Conservation (phyloP, 169 alveolate genomes). For the Eimeria praecox region DNA sequence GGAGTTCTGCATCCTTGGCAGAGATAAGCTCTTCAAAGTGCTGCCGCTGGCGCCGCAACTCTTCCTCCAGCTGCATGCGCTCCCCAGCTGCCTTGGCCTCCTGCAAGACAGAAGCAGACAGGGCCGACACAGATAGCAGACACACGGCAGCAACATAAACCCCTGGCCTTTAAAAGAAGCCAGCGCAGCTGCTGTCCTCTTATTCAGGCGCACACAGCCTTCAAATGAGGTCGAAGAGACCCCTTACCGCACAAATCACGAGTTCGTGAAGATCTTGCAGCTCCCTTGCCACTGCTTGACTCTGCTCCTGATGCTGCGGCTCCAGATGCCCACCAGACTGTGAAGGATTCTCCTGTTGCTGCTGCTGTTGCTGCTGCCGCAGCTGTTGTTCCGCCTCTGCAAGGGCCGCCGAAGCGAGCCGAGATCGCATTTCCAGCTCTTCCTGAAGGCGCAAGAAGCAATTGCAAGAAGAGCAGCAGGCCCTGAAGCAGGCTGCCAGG, state of each 20-base stretch:
- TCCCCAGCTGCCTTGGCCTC: constrained; percentile 62
- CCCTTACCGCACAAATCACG: constrained; percentile 62
- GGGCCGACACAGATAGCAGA: background rate
- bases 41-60: constrained; percentile 59
- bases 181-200: background rate
- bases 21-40: constrained; percentile 34
- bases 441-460: constrained; percentile 56
- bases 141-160: background rate
- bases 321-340: constrained; percentile 1
- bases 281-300: constrained; percentile 45
- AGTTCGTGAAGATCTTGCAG: constrained; percentile 53
- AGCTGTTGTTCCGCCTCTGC: constrained; percentile 67
- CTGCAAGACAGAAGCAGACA: background rate
- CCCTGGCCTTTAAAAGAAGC: background rate
- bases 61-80: constrained; percentile 67
- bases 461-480: background rate
- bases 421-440: constrained; percentile 71
- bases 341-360: constrained; percentile 11
- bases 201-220: background rate
- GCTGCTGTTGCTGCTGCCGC: constrained; percentile 66
- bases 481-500: background rate
- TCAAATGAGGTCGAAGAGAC: background rate
- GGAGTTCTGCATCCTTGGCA: constrained; percentile 36
- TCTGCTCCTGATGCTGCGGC: constrained; percentile 28
- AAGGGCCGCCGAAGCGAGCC: constrained; percentile 67